These are phyloP conservation scores for Misopates orontium DNA, from an alignment of 257 asterid genomes.

Conservation along the genomic window DNA sequence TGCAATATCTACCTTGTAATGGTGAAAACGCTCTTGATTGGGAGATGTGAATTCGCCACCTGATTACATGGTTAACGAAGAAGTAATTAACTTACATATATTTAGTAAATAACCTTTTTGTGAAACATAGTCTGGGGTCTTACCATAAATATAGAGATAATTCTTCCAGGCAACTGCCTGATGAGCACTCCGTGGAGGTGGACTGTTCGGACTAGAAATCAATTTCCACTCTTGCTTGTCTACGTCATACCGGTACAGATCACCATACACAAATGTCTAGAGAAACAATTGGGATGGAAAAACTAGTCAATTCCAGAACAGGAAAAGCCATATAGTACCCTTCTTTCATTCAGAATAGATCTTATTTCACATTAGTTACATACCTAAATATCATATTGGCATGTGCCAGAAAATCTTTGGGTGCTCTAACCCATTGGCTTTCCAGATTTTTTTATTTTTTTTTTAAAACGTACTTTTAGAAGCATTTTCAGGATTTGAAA, in stretches of 20 bases:
- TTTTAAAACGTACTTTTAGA: not conserved
- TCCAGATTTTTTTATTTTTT: too few species aligned
- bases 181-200: constrained; percentile 99
- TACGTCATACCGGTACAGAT: constrained; percentile 82
- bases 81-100: constrained; percentile 1
- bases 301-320: constrained; percentile 21
- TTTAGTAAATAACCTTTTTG: constrained; percentile 13
- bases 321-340: not conserved
- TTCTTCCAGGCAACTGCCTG: constrained; percentile 98
- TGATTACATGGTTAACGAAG: constrained; percentile 32
- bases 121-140: constrained; percentile 22
- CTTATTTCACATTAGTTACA: constrained; percentile 5
- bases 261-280: constrained; percentile 97
- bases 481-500: not conserved
- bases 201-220: constrained; percentile 93
- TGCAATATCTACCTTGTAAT: constrained; percentile 73
- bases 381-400: not conserved
- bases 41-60: constrained; percentile 99
- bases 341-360: constrained; percentile 2
- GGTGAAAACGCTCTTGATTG: constrained; percentile 99
- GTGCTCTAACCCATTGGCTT: not conserved
- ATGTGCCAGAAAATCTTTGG: too few species aligned
- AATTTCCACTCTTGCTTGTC: constrained; percentile 93
- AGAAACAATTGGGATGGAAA: constrained; percentile 24
- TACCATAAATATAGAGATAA: constrained; percentile 86